Evolutionary conservation across 352 stramenopile genomes (phyloP), one percentile per base, ranked within the genome.

Genomic region (Globisporangium solare): DNA sequence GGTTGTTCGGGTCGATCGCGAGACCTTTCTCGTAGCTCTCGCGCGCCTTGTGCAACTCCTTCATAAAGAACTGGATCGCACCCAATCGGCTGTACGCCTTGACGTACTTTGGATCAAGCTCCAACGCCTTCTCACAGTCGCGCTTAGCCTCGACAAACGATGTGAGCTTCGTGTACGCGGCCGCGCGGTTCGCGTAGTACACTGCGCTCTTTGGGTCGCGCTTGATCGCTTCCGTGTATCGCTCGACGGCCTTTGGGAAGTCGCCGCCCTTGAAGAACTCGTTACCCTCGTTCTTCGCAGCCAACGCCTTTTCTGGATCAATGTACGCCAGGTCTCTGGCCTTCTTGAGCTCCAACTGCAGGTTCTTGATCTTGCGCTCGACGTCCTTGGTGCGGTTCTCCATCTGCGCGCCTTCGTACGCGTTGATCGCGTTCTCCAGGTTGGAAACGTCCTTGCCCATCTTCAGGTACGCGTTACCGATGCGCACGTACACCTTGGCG

Each of bases 51-150:
- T 99, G 97, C 79, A 98, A 98, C 63, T 99, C 96, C 82, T 99
- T 99, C 86, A 99, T 98, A 61, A 99, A 96, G 61, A 99, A 97
- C 78, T 99, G 95, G 70, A 99, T 99, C 58, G 98, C 97, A 18
- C 96, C 97, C 67, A 99, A 97, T 41, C 97, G 95, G 24, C 89
- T 95, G 81, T 97, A 99, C 13, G 97, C 97, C 81, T 99, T 99
- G 42, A 99, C 96, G 70, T 99, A 99, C 68, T 98, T 98, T 5
- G 92, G 92, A 74, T 99, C 97, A 17, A 99, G 69, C 56, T 98
- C 95, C 18, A 99, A 73, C 12, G 97, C 97, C 74, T 98, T 98
- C 72, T 99, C 95, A 61, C 97, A 98, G 63, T 95, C 86, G 61
- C 86, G 84, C 74, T 97, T 97, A 46, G 89, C 89, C 57, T 94